A percentile compares a stretch with the other conserved stretches of the same genome.
phyloP scores from a whole-genome alignment of 371 early-diverging fungal species.

The Polyrhizophydium stewartii region DNA sequence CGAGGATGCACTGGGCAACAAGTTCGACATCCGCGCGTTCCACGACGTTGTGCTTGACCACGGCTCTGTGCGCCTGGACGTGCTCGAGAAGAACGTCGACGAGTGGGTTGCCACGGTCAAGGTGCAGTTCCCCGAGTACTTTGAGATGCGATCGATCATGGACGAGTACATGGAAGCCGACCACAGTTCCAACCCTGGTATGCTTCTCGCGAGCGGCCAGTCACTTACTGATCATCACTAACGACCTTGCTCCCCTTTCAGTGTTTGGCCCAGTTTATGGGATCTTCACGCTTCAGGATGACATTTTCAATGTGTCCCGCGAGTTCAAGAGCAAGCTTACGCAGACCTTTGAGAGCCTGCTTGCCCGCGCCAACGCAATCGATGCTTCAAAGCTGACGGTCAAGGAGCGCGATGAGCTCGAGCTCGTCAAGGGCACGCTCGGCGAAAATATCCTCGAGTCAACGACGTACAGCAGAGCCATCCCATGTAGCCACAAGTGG shows the following conservation, averaged over 20 bases:
- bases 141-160: neutral
- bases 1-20: conserved; percentile 21
- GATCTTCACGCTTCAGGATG: too few relatives aligned
- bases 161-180: too few relatives aligned
- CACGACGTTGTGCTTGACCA: conserved; percentile 20
- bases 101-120: conserved; percentile 15
- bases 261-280: too few relatives aligned
- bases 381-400: neutral
- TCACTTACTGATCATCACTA: too few relatives aligned
- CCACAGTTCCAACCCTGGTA: too few relatives aligned
- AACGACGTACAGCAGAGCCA: neutral
- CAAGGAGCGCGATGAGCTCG: conserved; percentile 2
- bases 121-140: too few relatives aligned
- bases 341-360: neutral
- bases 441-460: neutral
- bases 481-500: conserved; percentile 4
- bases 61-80: conserved; percentile 23
- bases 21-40: conserved; percentile 31
- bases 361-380: neutral
- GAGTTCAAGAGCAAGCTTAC: neutral
- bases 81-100: conserved; percentile 19
- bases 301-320: neutral
- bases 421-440: conserved; percentile 1
- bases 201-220: too few relatives aligned
- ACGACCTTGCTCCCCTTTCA: too few relatives aligned